Base-by-base conservation (phyloP, 2,329 filamentous ascomycete species). In the Anisogramma anomala region DNA sequence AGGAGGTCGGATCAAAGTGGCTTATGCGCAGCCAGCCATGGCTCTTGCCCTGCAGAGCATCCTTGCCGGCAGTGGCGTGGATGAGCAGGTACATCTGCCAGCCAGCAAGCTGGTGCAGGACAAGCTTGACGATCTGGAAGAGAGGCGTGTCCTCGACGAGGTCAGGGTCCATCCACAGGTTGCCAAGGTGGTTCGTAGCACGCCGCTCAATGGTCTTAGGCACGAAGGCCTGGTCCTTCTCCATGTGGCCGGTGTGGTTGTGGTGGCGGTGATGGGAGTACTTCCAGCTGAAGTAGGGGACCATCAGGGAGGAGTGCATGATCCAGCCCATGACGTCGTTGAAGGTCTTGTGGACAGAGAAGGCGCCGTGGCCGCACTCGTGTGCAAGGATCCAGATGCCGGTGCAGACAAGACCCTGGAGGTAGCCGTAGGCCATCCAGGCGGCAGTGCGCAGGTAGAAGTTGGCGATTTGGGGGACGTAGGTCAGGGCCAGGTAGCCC, bases 271-370 rank as follows among this genome's bases (percentile, higher is more conserved):
- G 69, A 58, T 85, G 81, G 23, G 72, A 78, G 56, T 76, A 77
- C 62, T 81, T 77, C 80, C 80, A 84, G 36, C 73, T 77, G 63
- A 82, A 83, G 63, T 79, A 85, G 3, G 81, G 81, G 2, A 81
- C 78, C 47, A 80, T 58, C 28, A 84, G 66, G 45, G 70, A 65
- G 6, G 74, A 80, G 66, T 84, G 80, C n/a, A 77, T 59, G 36
- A 71, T 55, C 65, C 77, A 80, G 45, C 80, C 80, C 42, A 77
- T 63, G 13, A 68, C 56, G 53, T 80, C 69, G 57, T 83, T 83
- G 48, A 82, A 54, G 23, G 50, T 55, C 35, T 62, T 62, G 57
- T 72, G 66, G 17, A 62, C 57, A n/a, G 74, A 79, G 57, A 84
- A 79, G 35, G 78, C 77, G 14, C 74, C 73, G 57, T 84, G 80